Evolutionary conservation across 1,284 basidiomycete genomes (phyloP).

Genomic region (Phaffia rhodozyma): DNA sequence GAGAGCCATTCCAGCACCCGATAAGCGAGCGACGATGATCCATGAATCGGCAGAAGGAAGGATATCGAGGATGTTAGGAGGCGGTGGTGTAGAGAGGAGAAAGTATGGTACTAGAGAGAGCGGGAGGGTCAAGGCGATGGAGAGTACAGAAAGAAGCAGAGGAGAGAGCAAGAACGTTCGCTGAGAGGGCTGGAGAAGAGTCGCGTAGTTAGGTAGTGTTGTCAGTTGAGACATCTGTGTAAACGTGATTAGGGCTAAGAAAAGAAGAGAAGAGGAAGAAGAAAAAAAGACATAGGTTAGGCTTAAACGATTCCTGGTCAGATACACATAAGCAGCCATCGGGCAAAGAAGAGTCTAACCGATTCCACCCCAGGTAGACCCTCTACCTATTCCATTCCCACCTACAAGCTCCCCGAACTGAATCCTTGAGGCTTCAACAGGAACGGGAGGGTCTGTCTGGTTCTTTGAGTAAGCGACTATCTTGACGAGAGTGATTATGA

Average conservation of each 20-base stretch:
- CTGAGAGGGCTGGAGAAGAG: constrained; percentile 27
- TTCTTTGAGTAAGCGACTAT: constrained; percentile 2
- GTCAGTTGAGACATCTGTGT: constrained; percentile 35
- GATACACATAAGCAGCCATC: neutral
- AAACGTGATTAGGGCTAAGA: constrained; percentile 31
- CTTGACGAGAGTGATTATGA: constrained; percentile 11
- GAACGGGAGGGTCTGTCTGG: neutral
- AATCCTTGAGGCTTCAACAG: neutral
- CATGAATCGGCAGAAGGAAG: constrained; percentile 28
- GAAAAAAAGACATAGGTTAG: neutral
- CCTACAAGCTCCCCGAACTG: constrained; percentile 9
- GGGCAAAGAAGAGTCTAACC: neutral
- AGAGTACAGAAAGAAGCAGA: constrained; percentile 26
- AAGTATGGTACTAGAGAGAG: constrained; percentile 37
- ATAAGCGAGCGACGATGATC: constrained; percentile 33
- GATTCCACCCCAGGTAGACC: constrained; percentile 11
- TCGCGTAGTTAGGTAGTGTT: constrained; percentile 32
- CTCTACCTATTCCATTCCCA: neutral
- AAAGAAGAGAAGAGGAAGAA: neutral
- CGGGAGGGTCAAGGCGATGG: constrained; percentile 32
- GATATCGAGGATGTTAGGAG: constrained; percentile 14
- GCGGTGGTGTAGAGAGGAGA: constrained; percentile 26
- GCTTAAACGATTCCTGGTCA: neutral
- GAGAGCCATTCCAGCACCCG: constrained; percentile 28
- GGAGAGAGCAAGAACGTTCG: constrained; percentile 28